Evolutionary conservation across 306 rosid genomes (phyloP), one percentile per base, ranked within the genome.

Genomic region (Cicer judaicum): DNA sequence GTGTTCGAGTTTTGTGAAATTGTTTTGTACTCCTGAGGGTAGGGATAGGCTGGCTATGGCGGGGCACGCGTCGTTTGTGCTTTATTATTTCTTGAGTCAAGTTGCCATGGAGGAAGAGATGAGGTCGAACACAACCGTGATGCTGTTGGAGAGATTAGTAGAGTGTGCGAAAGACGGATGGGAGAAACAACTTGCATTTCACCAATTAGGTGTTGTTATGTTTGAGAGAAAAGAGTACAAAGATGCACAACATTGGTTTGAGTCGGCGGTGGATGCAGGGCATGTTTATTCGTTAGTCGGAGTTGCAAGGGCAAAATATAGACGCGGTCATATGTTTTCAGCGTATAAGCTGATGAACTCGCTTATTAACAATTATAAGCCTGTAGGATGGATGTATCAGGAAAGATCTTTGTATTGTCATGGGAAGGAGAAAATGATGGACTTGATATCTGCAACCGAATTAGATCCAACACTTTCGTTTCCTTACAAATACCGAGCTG

Each of bases 361-460:
- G 1, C 90, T 92, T 60, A 75, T 92, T 78, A 80, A 85, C 19
- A 88, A 88, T 75, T 68, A 87, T 71, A 77, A 83, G 69, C 91
- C 98, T 2, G 89, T 79, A 83, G 98, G 96, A 0, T 92, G 98
- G 98, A 92, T 92, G 94, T 89, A 92, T 85, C 94, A 90, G 79
- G 98, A 92, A 71, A 88, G 96, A 60, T 81, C 98, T 77, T n/a
- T 92, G 80, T 92, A 92, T 77, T 84, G 89, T 75, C 50, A 55
- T 15, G 98, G 94, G 69, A 90, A 84, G 85, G 96, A 92, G 86
- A 92, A 86, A 89, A 76, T 80, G 83, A 78, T 71, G 68, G 98
- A 92, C 85, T 87, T 92, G 86, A 53, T 63, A 14, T 81, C 89
- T 14, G 92, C 98, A 70, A 88, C 89, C 13, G 91, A 90, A 72